These are phyloP conservation scores for Astraeus odoratus DNA, from an alignment of 768 basidiomycete genomes.

Conservation along the genomic window DNA sequence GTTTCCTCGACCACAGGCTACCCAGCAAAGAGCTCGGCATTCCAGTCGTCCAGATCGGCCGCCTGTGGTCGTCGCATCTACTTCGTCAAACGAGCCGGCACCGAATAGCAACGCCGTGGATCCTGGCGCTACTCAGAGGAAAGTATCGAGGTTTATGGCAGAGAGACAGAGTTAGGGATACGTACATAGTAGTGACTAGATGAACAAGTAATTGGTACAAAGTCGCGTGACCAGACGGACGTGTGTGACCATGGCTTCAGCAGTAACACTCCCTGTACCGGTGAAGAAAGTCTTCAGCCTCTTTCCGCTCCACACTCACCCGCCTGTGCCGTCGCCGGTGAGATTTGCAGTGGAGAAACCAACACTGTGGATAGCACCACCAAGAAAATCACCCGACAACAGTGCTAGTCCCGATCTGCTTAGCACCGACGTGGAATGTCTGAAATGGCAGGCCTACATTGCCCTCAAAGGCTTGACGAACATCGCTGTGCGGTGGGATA, in stretches of 20 bases:
- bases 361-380: constrained; percentile 63
- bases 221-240: not conserved
- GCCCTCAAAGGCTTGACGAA: constrained; percentile 44
- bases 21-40: constrained; percentile 18
- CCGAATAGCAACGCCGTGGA: not conserved
- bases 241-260: not conserved
- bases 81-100: constrained; percentile 8
- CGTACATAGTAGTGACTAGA: no score
- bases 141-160: constrained; percentile 31
- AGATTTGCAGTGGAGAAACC: constrained; percentile 28
- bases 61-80: constrained; percentile 13
- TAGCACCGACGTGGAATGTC: constrained; percentile 76
- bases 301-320: constrained; percentile 55
- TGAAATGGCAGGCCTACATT: constrained; percentile 86
- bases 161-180: constrained; percentile 18
- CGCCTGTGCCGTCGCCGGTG: constrained; percentile 29
- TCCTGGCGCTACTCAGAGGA: constrained; percentile 6
- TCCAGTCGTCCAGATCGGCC: constrained; percentile 23
- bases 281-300: constrained; percentile 46
- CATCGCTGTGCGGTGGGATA: constrained; percentile 59
- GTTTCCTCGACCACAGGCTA: constrained; percentile 11
- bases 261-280: constrained; percentile 29
- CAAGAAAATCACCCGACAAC: constrained; percentile 17
- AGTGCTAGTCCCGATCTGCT: constrained; percentile 30
- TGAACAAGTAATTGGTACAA: not conserved